Evolutionary conservation across 2,329 filamentous ascomycete genomes (phyloP).

Genomic region (Hymenoscyphus repandus): DNA sequence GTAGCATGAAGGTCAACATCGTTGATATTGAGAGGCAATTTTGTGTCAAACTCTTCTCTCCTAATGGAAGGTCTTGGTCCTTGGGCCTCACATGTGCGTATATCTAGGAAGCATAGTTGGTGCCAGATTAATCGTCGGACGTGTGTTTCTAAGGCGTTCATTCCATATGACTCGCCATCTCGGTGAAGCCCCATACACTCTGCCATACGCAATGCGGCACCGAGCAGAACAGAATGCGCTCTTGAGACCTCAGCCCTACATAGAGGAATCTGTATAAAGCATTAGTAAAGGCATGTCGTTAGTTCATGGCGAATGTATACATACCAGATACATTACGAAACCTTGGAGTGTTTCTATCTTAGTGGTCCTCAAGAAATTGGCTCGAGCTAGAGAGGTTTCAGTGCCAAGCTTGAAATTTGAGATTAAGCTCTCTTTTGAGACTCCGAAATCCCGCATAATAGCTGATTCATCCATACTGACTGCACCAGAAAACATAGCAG

Average conservation of each 20-base stretch:
- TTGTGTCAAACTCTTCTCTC: constrained; percentile 70
- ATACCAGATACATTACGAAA: constrained; percentile 70
- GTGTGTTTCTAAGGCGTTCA: constrained; percentile 64
- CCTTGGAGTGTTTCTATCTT: constrained; percentile 72
- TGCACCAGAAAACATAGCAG: constrained; percentile 62
- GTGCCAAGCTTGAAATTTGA: constrained; percentile 60
- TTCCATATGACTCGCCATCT: constrained; percentile 57
- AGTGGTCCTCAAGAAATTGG: constrained; percentile 66
- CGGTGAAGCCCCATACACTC: constrained; percentile 74
- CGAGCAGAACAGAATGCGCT: constrained; percentile 67
- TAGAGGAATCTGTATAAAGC: constrained; percentile 54
- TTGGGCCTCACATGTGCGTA: constrained; percentile 69
- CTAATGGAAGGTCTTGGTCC: constrained; percentile 67
- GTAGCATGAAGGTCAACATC: constrained; percentile 54
- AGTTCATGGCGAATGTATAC: constrained; percentile 24
- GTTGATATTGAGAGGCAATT: constrained; percentile 65
- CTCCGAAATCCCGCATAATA: constrained; percentile 48
- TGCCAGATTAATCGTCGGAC: constrained; percentile 71
- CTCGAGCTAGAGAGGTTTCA: constrained; percentile 61
- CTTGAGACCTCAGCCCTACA: constrained; percentile 68
- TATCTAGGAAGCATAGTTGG: constrained; percentile 71
- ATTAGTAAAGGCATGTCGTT: not conserved
- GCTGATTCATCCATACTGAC: constrained; percentile 57
- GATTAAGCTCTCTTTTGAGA: constrained; percentile 51
- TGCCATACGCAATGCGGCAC: constrained; percentile 66